Evolutionary conservation across 768 basidiomycete genomes (phyloP).

Genomic region (Hypsizygus marmoreus): DNA sequence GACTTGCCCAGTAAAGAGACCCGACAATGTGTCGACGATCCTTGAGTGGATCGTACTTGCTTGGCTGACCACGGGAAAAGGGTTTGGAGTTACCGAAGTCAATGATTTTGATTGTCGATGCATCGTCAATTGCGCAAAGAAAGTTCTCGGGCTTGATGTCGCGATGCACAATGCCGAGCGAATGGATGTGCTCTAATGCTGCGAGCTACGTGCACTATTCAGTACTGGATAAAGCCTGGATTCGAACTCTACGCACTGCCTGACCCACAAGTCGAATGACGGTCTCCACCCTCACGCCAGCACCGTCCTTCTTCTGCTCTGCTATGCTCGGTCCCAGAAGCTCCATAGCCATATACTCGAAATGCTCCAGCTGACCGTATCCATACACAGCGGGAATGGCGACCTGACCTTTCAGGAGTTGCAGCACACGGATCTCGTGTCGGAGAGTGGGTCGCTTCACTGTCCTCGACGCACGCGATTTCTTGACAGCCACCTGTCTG

Average conservation of each 20-base stretch:
- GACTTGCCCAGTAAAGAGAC: slow-evolving; percentile 31
- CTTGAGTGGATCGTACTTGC: slow-evolving; percentile 24
- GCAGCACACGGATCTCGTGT: slow-evolving; percentile 29
- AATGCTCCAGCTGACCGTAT: slow-evolving; percentile 32
- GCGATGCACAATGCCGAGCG: slow-evolving; percentile 33
- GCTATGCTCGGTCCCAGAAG: slow-evolving; percentile 26
- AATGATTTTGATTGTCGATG: slow-evolving; percentile 27
- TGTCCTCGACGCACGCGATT: slow-evolving; percentile 29
- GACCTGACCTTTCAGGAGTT: slow-evolving; percentile 29
- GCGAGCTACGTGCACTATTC: slow-evolving; percentile 20
- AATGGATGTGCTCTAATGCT: slow-evolving; percentile 32
- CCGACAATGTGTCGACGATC: slow-evolving; percentile 25
- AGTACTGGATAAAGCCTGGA: slow-evolving; percentile 2
- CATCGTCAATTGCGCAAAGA: slow-evolving; percentile 24
- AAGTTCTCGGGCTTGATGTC: slow-evolving; percentile 40
- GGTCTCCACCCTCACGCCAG: slow-evolving; percentile 20
- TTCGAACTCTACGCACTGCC: slow-evolving; percentile 17
- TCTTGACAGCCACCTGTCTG: slow-evolving; percentile 30
- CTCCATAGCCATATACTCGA: slow-evolving; percentile 37
- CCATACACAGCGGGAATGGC: slow-evolving; percentile 33
- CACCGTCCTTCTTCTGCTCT: slow-evolving; percentile 16
- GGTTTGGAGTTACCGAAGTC: slow-evolving; percentile 32
- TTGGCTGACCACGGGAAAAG: slow-evolving; percentile 15
- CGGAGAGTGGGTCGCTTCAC: slow-evolving; percentile 30
- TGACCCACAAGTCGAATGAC: slow-evolving; percentile 24